Evolutionary conservation across 371 early-diverging fungal species (phyloP).

Genomic region (Syncephalastrum contaminatum): DNA sequence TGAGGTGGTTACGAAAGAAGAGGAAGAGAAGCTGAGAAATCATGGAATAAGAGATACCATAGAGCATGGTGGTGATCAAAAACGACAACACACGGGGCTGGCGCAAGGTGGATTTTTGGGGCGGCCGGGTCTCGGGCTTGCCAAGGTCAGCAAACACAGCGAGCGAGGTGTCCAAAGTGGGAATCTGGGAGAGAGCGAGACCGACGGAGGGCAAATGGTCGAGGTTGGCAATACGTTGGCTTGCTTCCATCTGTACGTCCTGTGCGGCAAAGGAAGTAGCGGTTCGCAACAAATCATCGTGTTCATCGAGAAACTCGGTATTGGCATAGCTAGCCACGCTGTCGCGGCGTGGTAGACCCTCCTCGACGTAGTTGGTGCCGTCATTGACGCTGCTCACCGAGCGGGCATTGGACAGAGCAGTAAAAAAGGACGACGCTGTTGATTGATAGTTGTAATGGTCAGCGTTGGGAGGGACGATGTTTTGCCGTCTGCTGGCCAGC

Average conservation of each 20-base stretch:
- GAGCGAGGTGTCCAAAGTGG: conserved; percentile 41
- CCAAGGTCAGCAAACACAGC: conserved; percentile 32
- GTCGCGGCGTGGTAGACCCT: conserved; percentile 16
- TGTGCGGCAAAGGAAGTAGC: conserved; percentile 24
- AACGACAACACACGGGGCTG: conserved; percentile 32
- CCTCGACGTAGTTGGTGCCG: conserved; percentile 8
- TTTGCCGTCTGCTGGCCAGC: neutral
- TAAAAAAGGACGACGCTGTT: conserved; percentile 10
- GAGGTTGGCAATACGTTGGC: conserved; percentile 22
- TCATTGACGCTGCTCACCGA: conserved; percentile 10
- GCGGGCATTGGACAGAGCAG: conserved; percentile 8
- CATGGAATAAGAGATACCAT: conserved; percentile 45
- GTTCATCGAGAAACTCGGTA: conserved; percentile 23
- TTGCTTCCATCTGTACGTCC: conserved; percentile 34
- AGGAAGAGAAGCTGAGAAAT: conserved; percentile 42
- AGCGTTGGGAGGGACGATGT: conserved; percentile 2
- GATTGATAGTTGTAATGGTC: neutral
- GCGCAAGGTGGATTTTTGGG: conserved; percentile 17
- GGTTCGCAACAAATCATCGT: conserved; percentile 20
- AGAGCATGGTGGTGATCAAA: conserved; percentile 28
- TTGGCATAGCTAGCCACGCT: conserved; percentile 41
- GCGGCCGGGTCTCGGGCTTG: conserved; percentile 20
- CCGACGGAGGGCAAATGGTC: conserved; percentile 40
- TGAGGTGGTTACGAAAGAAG: conserved; percentile 32
- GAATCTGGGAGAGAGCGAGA: conserved; percentile 43